A percentile compares a stretch with the other conserved stretches of the same genome.
These are phyloP conservation scores for Astraeus odoratus DNA, from an alignment of 768 basidiomycete species.

Conservation along the genomic window DNA sequence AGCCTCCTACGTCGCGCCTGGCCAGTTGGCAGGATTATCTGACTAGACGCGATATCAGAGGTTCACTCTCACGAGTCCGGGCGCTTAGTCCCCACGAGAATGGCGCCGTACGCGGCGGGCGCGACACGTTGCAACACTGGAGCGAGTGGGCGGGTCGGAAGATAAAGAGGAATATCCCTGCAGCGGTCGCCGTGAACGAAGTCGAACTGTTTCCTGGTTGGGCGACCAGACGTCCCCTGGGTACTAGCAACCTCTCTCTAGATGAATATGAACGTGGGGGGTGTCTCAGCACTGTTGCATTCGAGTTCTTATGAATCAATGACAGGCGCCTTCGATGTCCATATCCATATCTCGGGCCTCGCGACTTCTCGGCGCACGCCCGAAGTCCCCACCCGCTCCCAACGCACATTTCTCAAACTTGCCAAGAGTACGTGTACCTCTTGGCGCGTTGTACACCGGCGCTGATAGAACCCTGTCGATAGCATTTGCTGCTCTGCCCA, in stretches of 20 bases:
- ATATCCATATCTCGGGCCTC: constrained; percentile 72
- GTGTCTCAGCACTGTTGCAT: not conserved
- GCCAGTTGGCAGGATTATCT: constrained; percentile 45
- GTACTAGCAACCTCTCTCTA: constrained; percentile 11
- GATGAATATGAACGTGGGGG: constrained; percentile 22
- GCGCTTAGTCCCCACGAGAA: constrained; percentile 15
- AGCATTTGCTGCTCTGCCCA: constrained; percentile 76
- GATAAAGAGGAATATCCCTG: constrained; percentile 28
- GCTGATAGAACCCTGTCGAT: constrained; percentile 2
- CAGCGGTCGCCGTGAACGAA: constrained; percentile 33
- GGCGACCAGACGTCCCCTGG: constrained; percentile 57
- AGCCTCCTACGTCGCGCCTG: constrained; percentile 29
- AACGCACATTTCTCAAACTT: constrained; percentile 66
- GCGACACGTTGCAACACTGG: constrained; percentile 38
- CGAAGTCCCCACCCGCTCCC: constrained; percentile 62
- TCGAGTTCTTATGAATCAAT: not conserved
- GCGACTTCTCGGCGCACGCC: constrained; percentile 54
- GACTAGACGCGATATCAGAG: constrained; percentile 34
- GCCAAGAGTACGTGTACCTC: constrained; percentile 54
- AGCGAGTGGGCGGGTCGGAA: constrained; percentile 60
- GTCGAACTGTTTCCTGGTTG: constrained; percentile 74
- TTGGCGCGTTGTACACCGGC: not conserved
- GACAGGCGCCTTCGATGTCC: constrained; percentile 57
- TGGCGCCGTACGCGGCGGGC: constrained; percentile 13
- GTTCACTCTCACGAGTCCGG: constrained; percentile 13